A percentile compares a stretch with the other conserved stretches of the same genome.
Conservation (phyloP, 768 basidiomycete species). For the Amanita rubescens region DNA sequence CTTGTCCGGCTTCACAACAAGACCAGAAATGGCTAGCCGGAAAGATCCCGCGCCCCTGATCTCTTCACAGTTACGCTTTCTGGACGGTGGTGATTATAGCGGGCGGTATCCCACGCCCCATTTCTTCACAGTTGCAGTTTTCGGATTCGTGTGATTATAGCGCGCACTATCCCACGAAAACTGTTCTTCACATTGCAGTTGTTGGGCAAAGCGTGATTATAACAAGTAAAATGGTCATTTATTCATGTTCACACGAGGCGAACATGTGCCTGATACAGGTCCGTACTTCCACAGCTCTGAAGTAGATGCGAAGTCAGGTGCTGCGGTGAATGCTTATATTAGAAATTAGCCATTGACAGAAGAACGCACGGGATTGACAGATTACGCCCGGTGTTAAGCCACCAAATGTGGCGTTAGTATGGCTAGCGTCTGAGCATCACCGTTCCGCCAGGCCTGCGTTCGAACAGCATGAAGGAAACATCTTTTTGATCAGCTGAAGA, state of each 20-base stretch:
- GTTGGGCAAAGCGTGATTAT: neutral
- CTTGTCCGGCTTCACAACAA: neutral
- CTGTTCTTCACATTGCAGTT: neutral
- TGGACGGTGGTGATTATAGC: neutral
- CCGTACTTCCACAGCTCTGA: neutral
- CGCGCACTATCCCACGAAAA: neutral
- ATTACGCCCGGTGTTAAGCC: no score
- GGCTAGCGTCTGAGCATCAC: no score
- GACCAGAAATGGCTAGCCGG: neutral
- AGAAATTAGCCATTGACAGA: no score
- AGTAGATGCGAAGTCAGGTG: no score
- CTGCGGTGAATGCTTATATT: no score
- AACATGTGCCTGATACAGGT: neutral
- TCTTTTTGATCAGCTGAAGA: no score
- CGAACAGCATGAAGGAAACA: no score
- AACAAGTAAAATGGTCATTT: neutral
- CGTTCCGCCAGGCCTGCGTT: no score
- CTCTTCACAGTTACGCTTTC: neutral
- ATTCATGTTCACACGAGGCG: neutral
- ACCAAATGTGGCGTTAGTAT: no score
- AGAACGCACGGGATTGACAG: no score
- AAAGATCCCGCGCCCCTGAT: neutral
- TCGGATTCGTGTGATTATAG: neutral
- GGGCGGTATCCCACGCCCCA: neutral
- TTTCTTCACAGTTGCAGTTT: neutral